phyloP scores from a whole-genome alignment of 306 rosid species.

The Canavalia gladiata region DNA sequence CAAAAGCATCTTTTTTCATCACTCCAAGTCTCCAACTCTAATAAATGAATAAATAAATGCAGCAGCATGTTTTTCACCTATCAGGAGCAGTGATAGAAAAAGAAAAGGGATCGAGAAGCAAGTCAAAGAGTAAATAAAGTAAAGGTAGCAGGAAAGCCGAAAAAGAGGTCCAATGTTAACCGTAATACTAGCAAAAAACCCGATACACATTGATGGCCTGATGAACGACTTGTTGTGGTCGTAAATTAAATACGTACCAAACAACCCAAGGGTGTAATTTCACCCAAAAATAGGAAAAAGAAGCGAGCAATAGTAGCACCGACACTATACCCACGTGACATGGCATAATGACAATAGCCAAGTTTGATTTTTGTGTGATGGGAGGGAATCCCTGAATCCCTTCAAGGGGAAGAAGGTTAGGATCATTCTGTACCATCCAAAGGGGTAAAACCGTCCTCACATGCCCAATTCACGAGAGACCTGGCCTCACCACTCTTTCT shows the following conservation, averaged over 20 bases:
- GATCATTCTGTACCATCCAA: conserved; percentile 52
- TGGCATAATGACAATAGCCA: conserved; percentile 33
- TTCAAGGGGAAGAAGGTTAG: conserved; percentile 54
- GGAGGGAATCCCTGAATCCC: conserved; percentile 19
- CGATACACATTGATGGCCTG: conserved; percentile 4
- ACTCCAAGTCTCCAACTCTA: conserved; percentile 9
- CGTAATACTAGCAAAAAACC: neutral
- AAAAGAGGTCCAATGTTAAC: conserved; percentile 6
- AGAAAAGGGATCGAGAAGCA: neutral
- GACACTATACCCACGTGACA: conserved; percentile 67
- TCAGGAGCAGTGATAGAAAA: conserved; percentile 34
- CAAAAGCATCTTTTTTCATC: conserved; percentile 38
- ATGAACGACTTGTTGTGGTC: neutral
- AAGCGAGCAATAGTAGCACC: conserved; percentile 49
- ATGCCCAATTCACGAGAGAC: conserved; percentile 45
- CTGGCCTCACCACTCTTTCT: neutral
- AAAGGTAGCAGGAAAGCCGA: conserved; percentile 12
- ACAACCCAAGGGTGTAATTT: conserved; percentile 28
- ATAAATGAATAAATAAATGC: conserved; percentile 45
- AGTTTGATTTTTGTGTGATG: conserved; percentile 39
- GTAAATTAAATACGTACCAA: conserved; percentile 9
- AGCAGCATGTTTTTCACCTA: conserved; percentile 50
- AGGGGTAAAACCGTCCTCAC: conserved; percentile 29
- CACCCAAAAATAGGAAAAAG: neutral
- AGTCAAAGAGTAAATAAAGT: conserved; percentile 10